These are phyloP conservation scores for Malassezia pachydermatis DNA, from an alignment of 1,284 basidiomycete species.

Conservation along the genomic window DNA sequence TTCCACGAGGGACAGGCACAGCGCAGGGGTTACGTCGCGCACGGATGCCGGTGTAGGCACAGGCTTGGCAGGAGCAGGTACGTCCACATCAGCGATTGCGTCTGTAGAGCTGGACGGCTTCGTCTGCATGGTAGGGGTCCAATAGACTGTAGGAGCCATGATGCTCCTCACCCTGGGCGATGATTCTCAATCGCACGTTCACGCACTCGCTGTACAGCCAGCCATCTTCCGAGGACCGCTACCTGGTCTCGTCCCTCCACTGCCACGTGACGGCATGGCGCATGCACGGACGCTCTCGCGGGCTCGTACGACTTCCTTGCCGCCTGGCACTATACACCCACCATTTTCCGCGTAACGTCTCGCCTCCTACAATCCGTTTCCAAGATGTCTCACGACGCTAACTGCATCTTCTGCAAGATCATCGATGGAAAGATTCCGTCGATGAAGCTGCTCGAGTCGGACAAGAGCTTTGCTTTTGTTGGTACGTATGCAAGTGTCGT, in stretches of 20 bases:
- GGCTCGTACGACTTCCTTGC: slow-evolving; percentile 5
- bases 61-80: neutral
- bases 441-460: slow-evolving; percentile 50
- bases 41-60: slow-evolving; percentile 21
- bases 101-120: neutral
- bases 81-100: neutral
- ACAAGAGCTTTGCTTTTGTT: slow-evolving; percentile 42
- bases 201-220: too few species aligned
- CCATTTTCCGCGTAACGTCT: slow-evolving; percentile 27
- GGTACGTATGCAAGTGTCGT: slow-evolving; percentile 16
- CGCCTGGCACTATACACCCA: slow-evolving; percentile 8
- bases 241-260: neutral
- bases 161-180: neutral
- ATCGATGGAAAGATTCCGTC: slow-evolving; percentile 49
- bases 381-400: slow-evolving; percentile 36
- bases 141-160: slow-evolving; percentile 13
- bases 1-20: slow-evolving; percentile 29
- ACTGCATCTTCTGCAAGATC: slow-evolving; percentile 52
- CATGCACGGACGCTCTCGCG: slow-evolving; percentile 5
- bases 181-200: too few species aligned
- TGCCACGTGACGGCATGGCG: slow-evolving; percentile 1
- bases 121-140: slow-evolving; percentile 13
- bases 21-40: slow-evolving; percentile 23
- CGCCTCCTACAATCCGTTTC: slow-evolving; percentile 13
- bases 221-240: neutral